Evolutionary conservation across 768 basidiomycete genomes (phyloP), one percentile per base, ranked within the genome.

Genomic region (Amanita rubescens): DNA sequence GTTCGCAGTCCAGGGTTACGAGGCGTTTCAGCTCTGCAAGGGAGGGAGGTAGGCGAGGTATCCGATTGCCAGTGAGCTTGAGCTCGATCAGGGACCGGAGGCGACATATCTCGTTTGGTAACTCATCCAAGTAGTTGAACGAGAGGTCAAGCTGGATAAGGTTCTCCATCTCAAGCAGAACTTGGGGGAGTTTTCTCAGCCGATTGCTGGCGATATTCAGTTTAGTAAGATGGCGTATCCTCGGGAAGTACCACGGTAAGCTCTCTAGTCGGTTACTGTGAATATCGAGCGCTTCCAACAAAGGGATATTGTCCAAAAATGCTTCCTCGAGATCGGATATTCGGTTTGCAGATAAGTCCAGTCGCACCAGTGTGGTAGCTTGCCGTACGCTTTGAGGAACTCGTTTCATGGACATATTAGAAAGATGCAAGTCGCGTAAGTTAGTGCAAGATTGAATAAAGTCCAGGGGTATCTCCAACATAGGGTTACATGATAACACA

Each of bases 191-290:
- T 6, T 62, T 63, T 25, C 77, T 78, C 66, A 97, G 93, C 65
- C 92, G 90, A 75, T 98, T 99, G 69, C 97, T 97, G 51, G 94
- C 95, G 54, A 98, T 86, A 69, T 96, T 95, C 58, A 98, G 78
- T 22, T 81, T 80, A 46, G 79, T 80, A 51, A 98, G 79, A 41
- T 73, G 68, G 38, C 78, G 75, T 56, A 97, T 71, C 8, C 85
- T 78, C 2, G 85, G 82, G 56, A 98, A 94, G 62, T 89, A 86
- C 75, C 81, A 84, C 0, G 95, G 94, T 0, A 98, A 77, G 50
- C 78, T 81, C 58, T 91, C 85, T 63, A 99, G 79, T 42, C 92
- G 81, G 65, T 99, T 99, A 69, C 97, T 97, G 68, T 94, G 89
- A 34, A 91, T 73, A 58, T 79, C 81, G 51, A 99, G 75, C 4